These are phyloP conservation scores for Poa annua DNA, from an alignment of 176 grass and related monocot species.

Conservation along the genomic window DNA sequence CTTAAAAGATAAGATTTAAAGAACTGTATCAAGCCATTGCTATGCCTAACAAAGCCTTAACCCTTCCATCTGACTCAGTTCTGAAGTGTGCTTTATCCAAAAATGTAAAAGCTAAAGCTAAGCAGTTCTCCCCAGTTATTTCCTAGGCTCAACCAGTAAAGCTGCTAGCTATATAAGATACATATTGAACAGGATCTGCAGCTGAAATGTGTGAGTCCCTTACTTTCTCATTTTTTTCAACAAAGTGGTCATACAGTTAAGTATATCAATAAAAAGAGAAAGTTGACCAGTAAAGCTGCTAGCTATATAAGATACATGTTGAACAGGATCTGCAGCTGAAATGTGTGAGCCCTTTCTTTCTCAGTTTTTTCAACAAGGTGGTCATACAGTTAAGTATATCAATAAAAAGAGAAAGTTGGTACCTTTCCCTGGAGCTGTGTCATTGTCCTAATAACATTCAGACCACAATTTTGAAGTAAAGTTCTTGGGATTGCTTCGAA, in stretches of 20 bases:
- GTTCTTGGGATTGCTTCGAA: constrained; percentile 98
- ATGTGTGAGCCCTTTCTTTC: no score
- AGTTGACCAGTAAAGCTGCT: no score
- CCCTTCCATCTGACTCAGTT: neutral
- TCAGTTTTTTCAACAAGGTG: neutral
- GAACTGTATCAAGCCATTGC: neutral
- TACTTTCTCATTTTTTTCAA: no score
- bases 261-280: no score
- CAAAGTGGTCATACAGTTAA: no score
- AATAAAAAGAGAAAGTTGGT: constrained; percentile 1
- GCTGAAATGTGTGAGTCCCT: neutral
- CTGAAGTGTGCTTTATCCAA: neutral
- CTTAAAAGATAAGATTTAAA: neutral
- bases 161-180: constrained; percentile 6
- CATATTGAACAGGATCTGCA: neutral
- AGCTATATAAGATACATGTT: no score
- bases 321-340: no score
- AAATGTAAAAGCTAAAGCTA: neutral
- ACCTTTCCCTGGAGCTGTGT: constrained; percentile 98
- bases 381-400: neutral
- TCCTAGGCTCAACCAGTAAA: neutral
- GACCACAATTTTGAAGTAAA: constrained; percentile 90
- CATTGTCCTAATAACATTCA: constrained; percentile 98
- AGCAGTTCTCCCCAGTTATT: constrained; percentile 3
- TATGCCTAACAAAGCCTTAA: neutral